Conservation (phyloP, 179 eudicot species). For the Carnegiea gigantea region DNA sequence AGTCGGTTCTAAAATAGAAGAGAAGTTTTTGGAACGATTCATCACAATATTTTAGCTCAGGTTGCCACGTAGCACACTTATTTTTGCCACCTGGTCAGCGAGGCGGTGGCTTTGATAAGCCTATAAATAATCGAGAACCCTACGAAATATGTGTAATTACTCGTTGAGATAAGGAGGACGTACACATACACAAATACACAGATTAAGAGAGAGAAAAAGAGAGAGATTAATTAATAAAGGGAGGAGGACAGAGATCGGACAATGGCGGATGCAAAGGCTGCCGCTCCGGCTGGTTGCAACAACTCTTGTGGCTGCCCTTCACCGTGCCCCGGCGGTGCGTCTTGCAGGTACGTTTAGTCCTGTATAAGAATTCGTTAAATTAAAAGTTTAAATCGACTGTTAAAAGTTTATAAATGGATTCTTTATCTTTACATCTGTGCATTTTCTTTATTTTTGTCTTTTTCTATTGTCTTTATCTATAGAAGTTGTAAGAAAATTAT, state of each 20-base stretch:
- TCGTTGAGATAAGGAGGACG: not conserved
- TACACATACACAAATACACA: not conserved
- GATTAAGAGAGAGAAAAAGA: too few species aligned
- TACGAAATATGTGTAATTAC: not conserved
- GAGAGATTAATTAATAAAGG: too few species aligned
- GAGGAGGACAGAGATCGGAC: not conserved
- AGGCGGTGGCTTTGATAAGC: not conserved
- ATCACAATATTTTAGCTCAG: not conserved
- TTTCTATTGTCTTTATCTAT: too few species aligned
- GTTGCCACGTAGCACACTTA: slow-evolving; percentile 14
- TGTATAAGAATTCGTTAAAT: not conserved
- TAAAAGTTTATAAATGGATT: too few species aligned
- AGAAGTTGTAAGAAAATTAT: too few species aligned
- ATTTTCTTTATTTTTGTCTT: too few species aligned
- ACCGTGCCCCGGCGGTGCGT: slow-evolving; percentile 24
- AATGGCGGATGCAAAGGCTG: slow-evolving; percentile 32
- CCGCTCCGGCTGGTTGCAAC: slow-evolving; percentile 8
- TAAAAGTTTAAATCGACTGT: too few species aligned
- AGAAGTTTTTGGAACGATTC: not conserved
- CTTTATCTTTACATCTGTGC: too few species aligned
- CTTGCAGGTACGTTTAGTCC: slow-evolving; percentile 20
- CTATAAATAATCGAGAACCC: not conserved
- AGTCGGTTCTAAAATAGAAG: not conserved
- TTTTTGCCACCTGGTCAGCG: not conserved
- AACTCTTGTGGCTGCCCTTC: slow-evolving; percentile 32